phyloP scores from a whole-genome alignment of 345 rosid genomes.

The Anastatica hierochuntica region DNA sequence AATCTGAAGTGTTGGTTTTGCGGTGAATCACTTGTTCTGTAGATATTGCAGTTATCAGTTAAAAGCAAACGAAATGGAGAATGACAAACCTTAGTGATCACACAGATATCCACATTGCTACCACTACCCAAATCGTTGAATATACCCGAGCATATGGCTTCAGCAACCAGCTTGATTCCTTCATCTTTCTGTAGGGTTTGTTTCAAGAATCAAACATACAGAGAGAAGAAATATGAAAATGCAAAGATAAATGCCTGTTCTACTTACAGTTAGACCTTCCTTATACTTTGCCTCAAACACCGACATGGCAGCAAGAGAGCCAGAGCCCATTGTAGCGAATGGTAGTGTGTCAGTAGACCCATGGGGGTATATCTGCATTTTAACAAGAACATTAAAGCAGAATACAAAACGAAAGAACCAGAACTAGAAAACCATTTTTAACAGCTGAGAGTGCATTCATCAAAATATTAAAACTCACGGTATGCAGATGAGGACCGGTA shows the following conservation, averaged over 20 bases:
- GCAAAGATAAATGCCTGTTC: neutral
- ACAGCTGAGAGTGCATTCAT: no score
- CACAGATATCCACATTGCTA: slow-evolving; percentile 87
- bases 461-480: slow-evolving; percentile 33
- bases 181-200: slow-evolving; percentile 48
- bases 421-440: slow-evolving; percentile 3
- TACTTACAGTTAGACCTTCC: slow-evolving; percentile 74
- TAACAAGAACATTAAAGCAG: neutral
- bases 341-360: slow-evolving; percentile 85
- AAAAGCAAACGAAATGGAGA: neutral
- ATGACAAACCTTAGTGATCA: slow-evolving; percentile 57
- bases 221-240: neutral
- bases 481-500: slow-evolving; percentile 76
- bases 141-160: slow-evolving; percentile 72
- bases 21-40: neutral
- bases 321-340: slow-evolving; percentile 88
- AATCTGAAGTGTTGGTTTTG: neutral
- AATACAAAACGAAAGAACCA: neutral
- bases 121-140: slow-evolving; percentile 85
- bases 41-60: neutral
- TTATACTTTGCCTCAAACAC: slow-evolving; percentile 68
- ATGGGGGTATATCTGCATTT: slow-evolving; percentile 66
- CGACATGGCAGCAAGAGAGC: slow-evolving; percentile 85
- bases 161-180: slow-evolving; percentile 58
- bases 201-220: neutral